phyloP scores from a whole-genome alignment of 805 yeast species.

The Lachancea nothofagi region DNA sequence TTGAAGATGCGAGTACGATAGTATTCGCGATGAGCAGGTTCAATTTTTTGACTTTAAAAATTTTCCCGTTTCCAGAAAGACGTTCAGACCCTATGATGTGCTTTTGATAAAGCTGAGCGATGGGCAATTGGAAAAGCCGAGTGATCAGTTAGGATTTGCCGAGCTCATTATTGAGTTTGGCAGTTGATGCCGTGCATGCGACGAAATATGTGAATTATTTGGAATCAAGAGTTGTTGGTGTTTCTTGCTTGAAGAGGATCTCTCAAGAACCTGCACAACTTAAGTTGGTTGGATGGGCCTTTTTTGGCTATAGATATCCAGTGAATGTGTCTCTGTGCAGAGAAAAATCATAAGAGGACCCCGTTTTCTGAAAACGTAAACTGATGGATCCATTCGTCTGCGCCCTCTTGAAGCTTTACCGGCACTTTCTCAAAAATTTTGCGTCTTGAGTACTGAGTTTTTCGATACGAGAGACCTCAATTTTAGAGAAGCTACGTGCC shows the following conservation, averaged over 20 bases:
- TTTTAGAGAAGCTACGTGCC: slow-evolving; percentile 1
- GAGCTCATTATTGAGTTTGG: too few relatives aligned
- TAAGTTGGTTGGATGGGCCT: slow-evolving; percentile 28
- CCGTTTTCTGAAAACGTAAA: neutral
- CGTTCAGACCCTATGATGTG: too few relatives aligned
- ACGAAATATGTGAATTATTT: neutral
- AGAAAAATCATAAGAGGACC: slow-evolving; percentile 13
- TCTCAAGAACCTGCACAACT: slow-evolving; percentile 26
- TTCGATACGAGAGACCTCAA: neutral
- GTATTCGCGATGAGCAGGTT: too few relatives aligned
- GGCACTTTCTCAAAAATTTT: neutral
- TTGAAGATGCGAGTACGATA: too few relatives aligned
- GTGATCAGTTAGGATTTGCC: too few relatives aligned
- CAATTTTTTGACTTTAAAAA: too few relatives aligned
- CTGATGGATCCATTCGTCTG: slow-evolving; percentile 3
- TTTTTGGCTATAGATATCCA: slow-evolving; percentile 15
- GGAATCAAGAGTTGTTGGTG: neutral
- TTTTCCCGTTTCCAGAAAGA: too few relatives aligned
- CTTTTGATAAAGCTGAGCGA: too few relatives aligned
- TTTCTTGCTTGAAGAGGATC: neutral
- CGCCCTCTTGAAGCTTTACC: neutral
- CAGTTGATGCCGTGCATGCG: neutral
- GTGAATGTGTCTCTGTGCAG: slow-evolving; percentile 36
- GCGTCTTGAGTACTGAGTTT: slow-evolving; percentile 4
- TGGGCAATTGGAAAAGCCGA: too few relatives aligned